phyloP scores from a whole-genome alignment of 2,329 filamentous ascomycete genomes.

The Monosporascus sp. region DNA sequence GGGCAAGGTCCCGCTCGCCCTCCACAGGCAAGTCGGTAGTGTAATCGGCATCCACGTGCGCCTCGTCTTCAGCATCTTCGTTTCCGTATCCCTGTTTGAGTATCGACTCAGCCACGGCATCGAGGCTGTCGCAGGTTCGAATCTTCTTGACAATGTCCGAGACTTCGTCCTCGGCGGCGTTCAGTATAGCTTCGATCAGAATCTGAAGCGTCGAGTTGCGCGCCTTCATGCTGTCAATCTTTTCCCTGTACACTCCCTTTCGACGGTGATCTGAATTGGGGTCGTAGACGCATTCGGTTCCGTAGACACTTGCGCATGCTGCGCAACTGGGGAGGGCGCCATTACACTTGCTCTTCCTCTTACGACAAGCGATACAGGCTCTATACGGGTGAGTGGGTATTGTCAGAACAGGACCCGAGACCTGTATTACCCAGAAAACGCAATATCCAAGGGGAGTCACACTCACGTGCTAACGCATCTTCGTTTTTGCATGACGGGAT shows the following conservation, averaged over 20 bases:
- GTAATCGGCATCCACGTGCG: constrained; percentile 38
- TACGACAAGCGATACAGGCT: constrained; percentile 73
- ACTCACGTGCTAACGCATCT: constrained; percentile 68
- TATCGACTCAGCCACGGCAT: constrained; percentile 50
- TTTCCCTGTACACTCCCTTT: constrained; percentile 95
- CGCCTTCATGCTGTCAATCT: constrained; percentile 82
- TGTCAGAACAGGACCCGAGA: not conserved
- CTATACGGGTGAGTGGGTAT: constrained; percentile 3
- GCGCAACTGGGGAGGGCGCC: constrained; percentile 87
- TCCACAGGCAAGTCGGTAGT: constrained; percentile 37
- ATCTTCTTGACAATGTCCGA: constrained; percentile 78
- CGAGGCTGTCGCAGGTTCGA: constrained; percentile 71
- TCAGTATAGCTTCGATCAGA: constrained; percentile 88
- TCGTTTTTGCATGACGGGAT: constrained; percentile 54
- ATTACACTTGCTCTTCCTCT: constrained; percentile 84
- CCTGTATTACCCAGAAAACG: not conserved
- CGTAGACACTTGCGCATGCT: constrained; percentile 92
- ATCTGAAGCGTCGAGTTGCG: constrained; percentile 83
- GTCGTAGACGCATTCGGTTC: constrained; percentile 87
- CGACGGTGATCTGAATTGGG: constrained; percentile 93
- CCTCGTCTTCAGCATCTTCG: constrained; percentile 30
- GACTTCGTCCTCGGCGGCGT: constrained; percentile 84
- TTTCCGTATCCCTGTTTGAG: constrained; percentile 36
- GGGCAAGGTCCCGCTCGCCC: constrained; percentile 75
- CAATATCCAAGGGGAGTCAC: constrained; percentile 8